Evolutionary conservation across 2,329 filamentous ascomycete genomes (phyloP).

Genomic region (Sclerotinia borealis): DNA sequence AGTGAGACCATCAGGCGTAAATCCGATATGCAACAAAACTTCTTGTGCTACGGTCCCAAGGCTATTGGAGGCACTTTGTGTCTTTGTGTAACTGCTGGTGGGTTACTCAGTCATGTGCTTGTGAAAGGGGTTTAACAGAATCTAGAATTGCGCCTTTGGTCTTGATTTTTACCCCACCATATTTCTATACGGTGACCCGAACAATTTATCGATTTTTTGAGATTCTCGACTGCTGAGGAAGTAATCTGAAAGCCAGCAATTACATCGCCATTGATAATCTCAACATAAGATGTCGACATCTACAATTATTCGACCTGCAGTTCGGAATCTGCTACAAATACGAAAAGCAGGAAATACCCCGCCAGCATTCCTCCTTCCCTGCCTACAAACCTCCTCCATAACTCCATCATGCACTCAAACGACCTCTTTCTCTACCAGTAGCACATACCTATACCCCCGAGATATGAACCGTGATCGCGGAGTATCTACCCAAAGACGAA

Average conservation of each 20-base stretch:
- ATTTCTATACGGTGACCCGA: slow-evolving; percentile 6
- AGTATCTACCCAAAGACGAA: slow-evolving; percentile 72
- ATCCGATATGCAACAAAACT: slow-evolving; percentile 16
- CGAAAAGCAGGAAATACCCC: slow-evolving; percentile 19
- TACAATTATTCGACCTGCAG: slow-evolving; percentile 24
- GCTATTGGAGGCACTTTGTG: neutral
- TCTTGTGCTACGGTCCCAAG: neutral
- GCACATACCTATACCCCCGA: slow-evolving; percentile 35
- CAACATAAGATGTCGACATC: slow-evolving; percentile 28
- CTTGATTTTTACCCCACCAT: neutral
- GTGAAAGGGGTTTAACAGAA: neutral
- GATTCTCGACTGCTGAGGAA: slow-evolving; percentile 7
- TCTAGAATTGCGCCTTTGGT: slow-evolving; percentile 1
- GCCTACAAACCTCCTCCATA: slow-evolving; percentile 16
- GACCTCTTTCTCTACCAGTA: slow-evolving; percentile 31
- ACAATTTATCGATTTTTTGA: slow-evolving; percentile 17
- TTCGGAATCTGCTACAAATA: slow-evolving; percentile 19
- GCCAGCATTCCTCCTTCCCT: slow-evolving; percentile 32
- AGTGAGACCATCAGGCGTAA: slow-evolving; percentile 7
- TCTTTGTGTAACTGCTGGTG: slow-evolving; percentile 2
- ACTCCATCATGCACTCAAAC: slow-evolving; percentile 22
- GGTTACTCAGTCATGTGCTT: slow-evolving; percentile 3
- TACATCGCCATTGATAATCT: slow-evolving; percentile 18
- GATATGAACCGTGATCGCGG: slow-evolving; percentile 79
- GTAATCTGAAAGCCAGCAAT: slow-evolving; percentile 1